Base-by-base conservation (phyloP, 208 protist genomes). In the Endotrypanum monterogeii region DNA sequence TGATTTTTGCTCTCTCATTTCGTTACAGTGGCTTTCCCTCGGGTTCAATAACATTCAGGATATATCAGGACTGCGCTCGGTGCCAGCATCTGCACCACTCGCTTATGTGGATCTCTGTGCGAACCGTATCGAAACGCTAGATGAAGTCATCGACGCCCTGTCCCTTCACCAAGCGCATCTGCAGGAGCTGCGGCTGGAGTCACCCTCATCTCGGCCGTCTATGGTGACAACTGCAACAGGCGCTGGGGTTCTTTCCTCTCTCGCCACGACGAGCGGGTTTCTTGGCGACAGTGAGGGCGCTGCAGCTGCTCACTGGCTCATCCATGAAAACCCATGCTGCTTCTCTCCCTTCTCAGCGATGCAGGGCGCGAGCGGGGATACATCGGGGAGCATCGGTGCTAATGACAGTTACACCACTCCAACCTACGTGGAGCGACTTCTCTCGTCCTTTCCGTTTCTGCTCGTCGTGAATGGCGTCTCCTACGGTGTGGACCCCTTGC, bases 1-100 rank as follows among this genome's bases (percentile, higher is more conserved):
- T 11, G 66, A 62, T 18, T 88, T 94, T 39, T 16, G 68, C 12
- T 72, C 83, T 9, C 76, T 96, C 14, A 46, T 58, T 52, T 75
- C 85, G 23, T 76, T 96, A 5, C 78, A 87, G 67, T 90, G 88
- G 86, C 74, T 96, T 23, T 90, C 84, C n/a, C 80, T 96, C 50
- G 86, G 78, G 61, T 96, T 89, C 60, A 96, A 96, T 67, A 74
- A 83, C 18, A 71, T 96, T 16, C 46, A 68, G 8, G 79, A 90
- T 68, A 37, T 96, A 0, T 0, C 52, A 35, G 88, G 77, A 50
- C 78, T 96, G 51, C 66, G 66, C 23, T 80, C 73, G 1, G 67
- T 96, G 1, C 92, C 89, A 0, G 74, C 80, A 11, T 52, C 69
- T 0, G 79, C 86, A n/a, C 65, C 83, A 44, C 70, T 93, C 8